Base-by-base conservation (phyloP, 306 rosid species). In the Ceratonia siliqua region DNA sequence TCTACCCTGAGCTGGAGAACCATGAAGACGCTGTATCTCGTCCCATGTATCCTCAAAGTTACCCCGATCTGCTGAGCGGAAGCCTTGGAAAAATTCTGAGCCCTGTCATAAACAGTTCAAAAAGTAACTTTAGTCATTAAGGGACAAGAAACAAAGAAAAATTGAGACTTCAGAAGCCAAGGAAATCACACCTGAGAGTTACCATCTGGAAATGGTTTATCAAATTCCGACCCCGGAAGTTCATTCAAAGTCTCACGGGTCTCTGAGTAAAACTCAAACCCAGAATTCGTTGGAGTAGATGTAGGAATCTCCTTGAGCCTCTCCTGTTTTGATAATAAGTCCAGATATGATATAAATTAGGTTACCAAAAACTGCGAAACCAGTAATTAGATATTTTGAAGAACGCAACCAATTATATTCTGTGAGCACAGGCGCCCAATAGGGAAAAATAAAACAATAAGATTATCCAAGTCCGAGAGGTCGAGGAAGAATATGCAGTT, bases 241-340 rank as follows among this genome's bases (percentile, higher is more conserved):
- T 79, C 75, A 4, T 55, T 64, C 1, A 28, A 50, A 21, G 42
- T 79, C 3, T 74, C 78, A 67, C 72, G 38, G 21, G 33, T 48
- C 15, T 74, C 75, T 1, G 84, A 73, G 73, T 78, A 75, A 45
- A 91, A 82, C 24, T 78, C 92, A 5, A 84, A 71, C 20, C 77
- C 82, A 5, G 93, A 72, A 65, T 69, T 76, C 64, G 92, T 76
- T 9, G 88, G 84, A 53, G 81, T 55, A 9, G 93, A 74, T 6
- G 90, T 73, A 7, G 98, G 99, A 80, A 95, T 89, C 89, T 92
- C 99, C 88, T 79, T 89, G 24, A 94, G 62, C 84, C 86, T 88
- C 75, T 92, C 99, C 91, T 93, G 85, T 68, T 65, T 21, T 1
- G 25, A 62, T 2, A 50, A 18, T 58, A 21, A 45, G 63, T 57